Evolutionary conservation across 352 stramenopile species (phyloP), one percentile per base, ranked within the genome.

Genomic region (Elongisporangium undulatum): DNA sequence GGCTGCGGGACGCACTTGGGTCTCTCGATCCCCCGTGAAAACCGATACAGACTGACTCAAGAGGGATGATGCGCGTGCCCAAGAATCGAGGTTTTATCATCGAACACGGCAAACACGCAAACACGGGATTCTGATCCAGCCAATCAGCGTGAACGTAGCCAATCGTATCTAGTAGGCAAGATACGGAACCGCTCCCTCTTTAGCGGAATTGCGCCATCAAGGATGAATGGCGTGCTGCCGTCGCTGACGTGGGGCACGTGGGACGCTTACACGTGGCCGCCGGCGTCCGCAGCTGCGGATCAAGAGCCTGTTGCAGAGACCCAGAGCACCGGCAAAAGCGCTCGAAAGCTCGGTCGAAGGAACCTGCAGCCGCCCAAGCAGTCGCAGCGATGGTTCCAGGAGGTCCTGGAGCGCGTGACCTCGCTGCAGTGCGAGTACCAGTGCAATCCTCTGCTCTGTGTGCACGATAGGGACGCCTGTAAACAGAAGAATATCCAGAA

Each of bases 201-300:
- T 17, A 21, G 19, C 50, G 17, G 6, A 21, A 10, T 39, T 15
- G 50, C 23, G 51, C 51, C 49, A 64, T 17, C 21, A n/a, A 7
- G n/a, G n/a, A 92, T 92, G 83, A 92, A 92, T 69, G 77, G 77
- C 48, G 69, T 92, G 50, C 66, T 92, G 54, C 61, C 83, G n/a
- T 56, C 62, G 17, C 65, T 85, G 57, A 92, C 83, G 26, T 92
- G 83, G 83, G 81, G 83, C 54, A 91, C 79, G 7, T 92, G 83
- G 83, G 82, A 90, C 64, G 71, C 69, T 49, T 60, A 38, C 53
- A 64, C 20, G 67, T 79, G 66, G 62, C 21, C 8, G 10, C 34
- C 53, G 9, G 13, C 19, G 8, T 13, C 15, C 3, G 1, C 19
- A 6, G 48, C 45, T 20, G 34, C 9, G 29, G 22, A n/a, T 10